Conservation (phyloP, 73 alveolate genomes). For the Tetrahymena borealis region DNA sequence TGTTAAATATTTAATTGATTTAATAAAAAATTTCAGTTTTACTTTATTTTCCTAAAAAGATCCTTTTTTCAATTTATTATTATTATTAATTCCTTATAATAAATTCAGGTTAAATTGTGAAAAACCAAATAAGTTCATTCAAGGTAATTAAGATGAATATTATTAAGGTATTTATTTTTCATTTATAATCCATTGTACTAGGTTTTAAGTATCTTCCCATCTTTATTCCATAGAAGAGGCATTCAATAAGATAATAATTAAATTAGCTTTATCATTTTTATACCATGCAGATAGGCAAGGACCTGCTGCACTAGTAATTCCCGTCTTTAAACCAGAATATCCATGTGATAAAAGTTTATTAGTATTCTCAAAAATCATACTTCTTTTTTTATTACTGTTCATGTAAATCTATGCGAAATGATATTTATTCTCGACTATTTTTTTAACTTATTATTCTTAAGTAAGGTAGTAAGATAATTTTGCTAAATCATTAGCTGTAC, state of each 20-base stretch:
- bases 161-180: background rate
- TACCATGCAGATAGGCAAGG: slow-evolving; percentile 68
- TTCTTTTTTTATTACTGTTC: background rate
- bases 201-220: slow-evolving; percentile 75
- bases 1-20: too few species aligned
- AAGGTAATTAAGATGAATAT: background rate
- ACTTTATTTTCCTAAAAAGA: too few species aligned
- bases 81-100: too few species aligned
- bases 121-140: too few species aligned
- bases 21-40: too few species aligned
- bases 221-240: slow-evolving; percentile 69
- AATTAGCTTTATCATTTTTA: slow-evolving; percentile 45
- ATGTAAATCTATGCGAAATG: slow-evolving; percentile 13
- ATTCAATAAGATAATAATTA: slow-evolving; percentile 62
- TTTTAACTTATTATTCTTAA: slow-evolving; percentile 40
- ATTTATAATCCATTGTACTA: slow-evolving; percentile 64
- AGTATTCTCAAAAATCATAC: slow-evolving; percentile 59
- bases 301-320: slow-evolving; percentile 61
- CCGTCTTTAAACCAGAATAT: slow-evolving; percentile 63
- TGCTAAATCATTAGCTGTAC: slow-evolving; percentile 70
- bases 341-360: slow-evolving; percentile 54
- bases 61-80: too few species aligned
- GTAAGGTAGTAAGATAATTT: slow-evolving; percentile 39
- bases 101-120: too few species aligned
- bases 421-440: slow-evolving; percentile 43